These are phyloP conservation scores for Amoebophrya sp. DNA, from an alignment of 169 alveolate species.

Conservation along the genomic window DNA sequence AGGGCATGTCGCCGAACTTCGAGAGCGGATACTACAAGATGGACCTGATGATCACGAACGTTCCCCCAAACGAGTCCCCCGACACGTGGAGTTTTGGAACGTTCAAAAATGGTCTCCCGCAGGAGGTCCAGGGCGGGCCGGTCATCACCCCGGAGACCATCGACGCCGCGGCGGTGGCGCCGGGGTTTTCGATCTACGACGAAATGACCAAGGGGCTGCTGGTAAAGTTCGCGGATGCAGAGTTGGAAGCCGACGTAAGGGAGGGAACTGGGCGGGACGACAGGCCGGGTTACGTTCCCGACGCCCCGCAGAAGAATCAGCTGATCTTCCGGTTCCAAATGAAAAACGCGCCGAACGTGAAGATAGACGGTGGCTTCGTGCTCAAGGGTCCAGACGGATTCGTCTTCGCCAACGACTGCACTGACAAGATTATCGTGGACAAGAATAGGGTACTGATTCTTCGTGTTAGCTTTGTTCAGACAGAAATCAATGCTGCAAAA, in stretches of 20 bases:
- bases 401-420: background rate
- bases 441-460: background rate
- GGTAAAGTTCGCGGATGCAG: constrained; percentile 9
- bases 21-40: background rate
- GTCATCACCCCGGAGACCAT: background rate
- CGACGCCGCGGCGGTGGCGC: background rate
- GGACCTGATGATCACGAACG: background rate
- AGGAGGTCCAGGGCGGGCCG: constrained; percentile 12
- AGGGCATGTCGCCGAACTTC: background rate
- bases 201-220: background rate
- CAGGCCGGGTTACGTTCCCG: background rate
- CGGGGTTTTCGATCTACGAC: background rate
- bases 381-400: background rate
- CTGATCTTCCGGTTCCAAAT: constrained; percentile 9
- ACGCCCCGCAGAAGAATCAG: constrained; percentile 9
- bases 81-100: background rate
- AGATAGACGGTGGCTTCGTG: constrained; percentile 4
- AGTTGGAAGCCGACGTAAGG: background rate
- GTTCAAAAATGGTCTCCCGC: background rate
- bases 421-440: background rate
- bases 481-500: no score
- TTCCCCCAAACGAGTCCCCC: background rate
- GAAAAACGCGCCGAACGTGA: constrained; percentile 21
- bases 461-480: no score
- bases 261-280: constrained; percentile 6